phyloP scores from a whole-genome alignment of 495 filamentous ascomycete genomes.

The Massariosphaeria phaeospora region DNA sequence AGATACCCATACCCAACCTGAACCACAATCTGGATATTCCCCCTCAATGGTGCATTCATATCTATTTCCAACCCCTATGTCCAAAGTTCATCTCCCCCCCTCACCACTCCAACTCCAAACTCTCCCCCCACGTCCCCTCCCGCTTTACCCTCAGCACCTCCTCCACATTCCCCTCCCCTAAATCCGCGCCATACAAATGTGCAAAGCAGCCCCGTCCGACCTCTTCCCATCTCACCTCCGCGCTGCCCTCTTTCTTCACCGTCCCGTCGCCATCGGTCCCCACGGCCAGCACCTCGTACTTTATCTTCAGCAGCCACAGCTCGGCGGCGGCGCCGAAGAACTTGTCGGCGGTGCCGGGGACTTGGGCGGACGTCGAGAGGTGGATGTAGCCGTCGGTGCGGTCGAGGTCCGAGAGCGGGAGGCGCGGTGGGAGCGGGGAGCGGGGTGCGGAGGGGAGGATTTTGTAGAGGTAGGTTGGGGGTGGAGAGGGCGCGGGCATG shows the following conservation, averaged over 20 bases:
- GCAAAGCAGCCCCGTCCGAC: slow-evolving; percentile 22
- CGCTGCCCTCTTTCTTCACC: slow-evolving; percentile 1
- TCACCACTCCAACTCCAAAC: slow-evolving; percentile 22
- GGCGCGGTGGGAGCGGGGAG: slow-evolving; percentile 14
- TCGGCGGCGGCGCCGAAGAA: slow-evolving; percentile 12
- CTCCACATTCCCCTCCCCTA: slow-evolving; percentile 32
- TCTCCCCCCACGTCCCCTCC: slow-evolving; percentile 19
- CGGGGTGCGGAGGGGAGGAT: slow-evolving; percentile 31
- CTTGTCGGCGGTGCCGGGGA: slow-evolving; percentile 11
- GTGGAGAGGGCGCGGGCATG: slow-evolving; percentile 20
- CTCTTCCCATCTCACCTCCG: slow-evolving; percentile 26
- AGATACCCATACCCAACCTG: too few species aligned
- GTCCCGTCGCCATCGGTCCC: slow-evolving; percentile 9
- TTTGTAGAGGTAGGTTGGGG: slow-evolving; percentile 29
- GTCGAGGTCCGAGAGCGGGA: slow-evolving; percentile 32
- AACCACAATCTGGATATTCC: too few species aligned
- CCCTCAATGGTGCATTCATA: too few species aligned
- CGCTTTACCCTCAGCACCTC: slow-evolving; percentile 28
- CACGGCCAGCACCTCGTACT: slow-evolving; percentile 1
- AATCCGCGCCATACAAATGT: slow-evolving; percentile 31
- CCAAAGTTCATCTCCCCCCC: too few species aligned
- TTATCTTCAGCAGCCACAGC: slow-evolving; percentile 22
- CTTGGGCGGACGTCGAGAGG: slow-evolving; percentile 26
- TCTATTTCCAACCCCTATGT: too few species aligned
- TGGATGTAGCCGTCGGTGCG: slow-evolving; percentile 29